Evolutionary conservation across 805 yeast genomes (phyloP), one percentile per base, ranked within the genome.

Genomic region (Wickerhamiella kurtzmanii): DNA sequence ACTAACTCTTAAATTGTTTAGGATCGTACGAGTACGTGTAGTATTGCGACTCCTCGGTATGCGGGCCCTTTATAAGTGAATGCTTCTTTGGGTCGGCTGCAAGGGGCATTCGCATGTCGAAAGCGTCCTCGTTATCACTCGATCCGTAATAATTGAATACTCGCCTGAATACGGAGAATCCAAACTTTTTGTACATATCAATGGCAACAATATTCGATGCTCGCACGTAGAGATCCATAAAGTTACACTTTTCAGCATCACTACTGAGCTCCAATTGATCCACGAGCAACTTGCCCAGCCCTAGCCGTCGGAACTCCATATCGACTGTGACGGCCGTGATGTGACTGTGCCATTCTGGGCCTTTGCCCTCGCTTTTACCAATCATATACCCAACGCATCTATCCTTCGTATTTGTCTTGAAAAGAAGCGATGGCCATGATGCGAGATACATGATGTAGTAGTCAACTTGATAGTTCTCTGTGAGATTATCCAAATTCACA

Each of bases 321-420:
- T 82, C 81, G 1, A 92, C 82, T 0, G 97, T 87, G 2, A 92
- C 95, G 0, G 98, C 97, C 0, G 97, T 86, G 44, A 92, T 87
- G 62, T 92, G 99, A 1, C 95, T 77, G 60, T 92, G 99, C 95
- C 96, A 89, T 50, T 87, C 92, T 42, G 72, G 76, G 3, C 73
- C 76, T 35, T 69, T 69, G 0, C 98, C 98, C 62, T 92, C 98
- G 1, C 94, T 80, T 62, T 92, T 92, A n/a, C 94, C 97, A 77
- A 92, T 77, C 94, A 92, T 62, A 50, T 64, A 62, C 4, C 72
- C 70, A 0, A 68, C 64, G 13, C 67, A 58, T 17, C 41, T 20
- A 19, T 28, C 46, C 52, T 74, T 79, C 35, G 53, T 48, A 2
- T 66, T 67, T 9, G 88, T 76, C 60, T 86, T 82, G 74, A 87